Base-by-base conservation (phyloP, 1,284 basidiomycete genomes). In the Hemileia vastatrix region DNA sequence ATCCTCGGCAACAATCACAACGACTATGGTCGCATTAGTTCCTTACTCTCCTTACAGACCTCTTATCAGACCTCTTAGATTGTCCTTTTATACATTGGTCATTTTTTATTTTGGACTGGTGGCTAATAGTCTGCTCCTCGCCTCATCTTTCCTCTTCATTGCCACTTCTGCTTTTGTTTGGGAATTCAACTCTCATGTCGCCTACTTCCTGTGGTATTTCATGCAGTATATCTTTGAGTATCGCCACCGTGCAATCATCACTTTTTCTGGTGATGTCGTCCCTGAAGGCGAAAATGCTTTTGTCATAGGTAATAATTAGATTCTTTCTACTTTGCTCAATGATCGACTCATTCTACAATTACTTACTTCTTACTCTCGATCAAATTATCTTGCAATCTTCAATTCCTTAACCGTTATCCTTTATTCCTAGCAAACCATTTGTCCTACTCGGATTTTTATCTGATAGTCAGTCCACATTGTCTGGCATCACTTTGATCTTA, bases 201-300 rank as follows among this genome's bases (percentile, higher is more conserved):
- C 51, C 23, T 21, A 53, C 32, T 61, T 54, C 50, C 33, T 61
- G 19, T 61, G 58, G 58, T 54, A 47, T 21, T 40, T 32, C 18
- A 61, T 61, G 58, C 58, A 61, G 24, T 54, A 54, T 33, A 51
- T 61, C 36, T 61, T 61, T 44, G 58, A 61, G 54, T 11, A 54
- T 31, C 31, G 36, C 24, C 49, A 54, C 33, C 21, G n/a, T 11
- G 58, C 50, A 36, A 4, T 11, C 6, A 61, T 61, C 51, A 61
- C 58, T 23, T 54, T 61, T 49, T 61, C 58, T 6, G 58, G 58
- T 47, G 58, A 61, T 44, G 44, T 61, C 13, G 32, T 61, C 21
- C 58, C 58, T 44, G 15, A 43, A 24, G 47, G 40, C 23, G 58
- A 61, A 45, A 61, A 54, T 36, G 58, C 58, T 13, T 47, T 61